Base-by-base conservation (phyloP, 140 eudicot genomes). In the Erigeron philadelphicus region DNA sequence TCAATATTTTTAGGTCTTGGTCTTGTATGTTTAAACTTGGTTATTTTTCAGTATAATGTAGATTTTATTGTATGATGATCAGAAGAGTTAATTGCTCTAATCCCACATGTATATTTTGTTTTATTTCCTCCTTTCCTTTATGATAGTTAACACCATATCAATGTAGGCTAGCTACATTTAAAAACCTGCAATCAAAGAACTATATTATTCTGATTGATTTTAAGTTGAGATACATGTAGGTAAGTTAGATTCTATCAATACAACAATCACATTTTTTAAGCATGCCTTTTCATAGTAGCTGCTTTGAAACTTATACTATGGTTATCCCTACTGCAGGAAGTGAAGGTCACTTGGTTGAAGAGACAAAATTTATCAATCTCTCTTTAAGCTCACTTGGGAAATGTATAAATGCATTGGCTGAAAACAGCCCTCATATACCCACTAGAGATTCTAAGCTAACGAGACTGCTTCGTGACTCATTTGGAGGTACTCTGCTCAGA, bases 351-450 rank as follows among this genome's bases (percentile, higher is more conserved):
- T 43, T 82, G 75, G 85, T 84, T 4, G 97, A 90, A 82, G 97
- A 90, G 85, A 88, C 97, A 12, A 90, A 90, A 66, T 90, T 83
- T 76, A 90, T 90, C 78, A 90, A 90, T 79, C 90, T 90, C 21
- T 90, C 97, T 81, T 86, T 90, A 61, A 81, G 81, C 71, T 88
- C 97, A 7, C 84, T 90, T 10, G 97, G 97, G 60, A 90, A 90
- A 76, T 90, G 97, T 86, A 90, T 90, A 70, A 85, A 88, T 74
- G 97, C 97, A n/a, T 73, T 90, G 78, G 95, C 97, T 68, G 97
- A 90, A 73, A 85, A 88, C 59, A 88, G 97, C 75, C 85, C 95
- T 76, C 95, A 90, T 78, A 87, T 90, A 66, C 97, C 97, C 21
- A 87, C 88, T 42, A 79, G 97, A 81, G 97, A 90, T 78, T 90